Percentiles rank a stretch among this genome's conserved stretches.
phyloP scores from a whole-genome alignment of 2,329 filamentous ascomycete genomes.

The Cercospora sp. region DNA sequence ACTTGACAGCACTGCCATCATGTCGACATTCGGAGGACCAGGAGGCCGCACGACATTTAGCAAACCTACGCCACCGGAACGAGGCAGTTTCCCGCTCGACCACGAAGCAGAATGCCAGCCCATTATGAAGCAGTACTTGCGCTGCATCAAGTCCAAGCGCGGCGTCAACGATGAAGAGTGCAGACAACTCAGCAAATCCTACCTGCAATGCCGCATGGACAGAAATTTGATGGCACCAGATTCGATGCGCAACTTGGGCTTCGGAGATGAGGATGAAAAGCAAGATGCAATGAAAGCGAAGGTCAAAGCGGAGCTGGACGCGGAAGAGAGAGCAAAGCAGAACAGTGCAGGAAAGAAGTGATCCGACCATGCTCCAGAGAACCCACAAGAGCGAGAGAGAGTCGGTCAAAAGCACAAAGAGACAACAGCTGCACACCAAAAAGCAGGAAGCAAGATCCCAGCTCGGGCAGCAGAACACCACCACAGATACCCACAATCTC shows the following conservation, averaged over 20 bases:
- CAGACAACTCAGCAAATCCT: constrained; percentile 80
- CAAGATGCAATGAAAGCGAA: constrained; percentile 12
- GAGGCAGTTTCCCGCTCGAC: constrained; percentile 94
- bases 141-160: constrained; percentile 79
- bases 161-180: constrained; percentile 87
- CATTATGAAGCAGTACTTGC: constrained; percentile 81
- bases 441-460: background rate
- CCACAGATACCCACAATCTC: background rate
- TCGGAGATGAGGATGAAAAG: constrained; percentile 42
- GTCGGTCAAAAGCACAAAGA: background rate
- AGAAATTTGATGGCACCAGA: constrained; percentile 96
- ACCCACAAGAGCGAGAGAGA: background rate
- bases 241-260: constrained; percentile 91
- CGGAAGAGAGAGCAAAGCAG: constrained; percentile 3
- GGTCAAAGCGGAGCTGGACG: constrained; percentile 11
- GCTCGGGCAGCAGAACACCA: background rate
- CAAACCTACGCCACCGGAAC: constrained; percentile 79
- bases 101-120: constrained; percentile 95
- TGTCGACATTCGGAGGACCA: constrained; percentile 63
- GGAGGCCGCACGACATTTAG: constrained; percentile 61
- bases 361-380: background rate
- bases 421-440: background rate
- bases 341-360: constrained; percentile 3
- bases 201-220: constrained; percentile 92
- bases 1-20: constrained; percentile 17